Evolutionary conservation across 1,284 basidiomycete species (phyloP).

Genomic region (Apiotrichum porosum): DNA sequence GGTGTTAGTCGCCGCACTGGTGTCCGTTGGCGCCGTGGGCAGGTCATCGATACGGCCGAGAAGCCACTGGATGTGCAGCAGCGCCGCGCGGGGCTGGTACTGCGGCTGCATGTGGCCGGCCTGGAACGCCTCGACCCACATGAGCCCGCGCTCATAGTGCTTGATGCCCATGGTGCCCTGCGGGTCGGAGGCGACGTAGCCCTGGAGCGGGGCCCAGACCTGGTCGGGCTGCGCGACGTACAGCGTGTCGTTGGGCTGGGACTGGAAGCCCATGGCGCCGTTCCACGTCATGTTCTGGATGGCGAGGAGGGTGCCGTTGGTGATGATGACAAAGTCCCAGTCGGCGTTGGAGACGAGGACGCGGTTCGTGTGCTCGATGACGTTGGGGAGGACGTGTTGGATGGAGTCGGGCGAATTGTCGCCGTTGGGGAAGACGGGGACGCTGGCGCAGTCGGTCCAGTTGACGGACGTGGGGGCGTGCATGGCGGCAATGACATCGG

Average conservation of each 20-base stretch:
- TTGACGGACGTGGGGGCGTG: conserved; percentile 61
- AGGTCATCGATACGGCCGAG: conserved; percentile 15
- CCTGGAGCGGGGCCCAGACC: background rate
- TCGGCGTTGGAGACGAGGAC: conserved; percentile 64
- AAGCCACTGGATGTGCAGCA: conserved; percentile 21
- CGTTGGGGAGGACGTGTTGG: conserved; percentile 20
- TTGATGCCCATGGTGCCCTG: conserved; percentile 23
- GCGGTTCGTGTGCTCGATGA: conserved; percentile 60
- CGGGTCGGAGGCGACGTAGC: background rate
- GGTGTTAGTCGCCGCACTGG: no score
- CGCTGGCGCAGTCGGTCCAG: conserved; percentile 61
- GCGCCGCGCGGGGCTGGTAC: conserved; percentile 16
- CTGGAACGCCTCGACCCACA: conserved; percentile 20
- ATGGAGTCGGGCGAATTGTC: conserved; percentile 60
- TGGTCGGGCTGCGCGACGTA: conserved; percentile 4
- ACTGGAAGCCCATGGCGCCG: conserved; percentile 26
- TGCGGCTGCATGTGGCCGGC: conserved; percentile 23
- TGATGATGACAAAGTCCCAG: conserved; percentile 22
- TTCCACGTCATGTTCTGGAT: conserved; percentile 42
- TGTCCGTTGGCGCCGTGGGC: no score
- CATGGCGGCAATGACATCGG: conserved; percentile 66
- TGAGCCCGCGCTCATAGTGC: conserved; percentile 24
- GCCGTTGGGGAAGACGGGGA: conserved; percentile 55
- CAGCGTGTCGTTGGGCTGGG: conserved; percentile 11
- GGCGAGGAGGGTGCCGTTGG: conserved; percentile 23